phyloP scores from a whole-genome alignment of 305 asterid species.

The Caryopteris hybrid region DNA sequence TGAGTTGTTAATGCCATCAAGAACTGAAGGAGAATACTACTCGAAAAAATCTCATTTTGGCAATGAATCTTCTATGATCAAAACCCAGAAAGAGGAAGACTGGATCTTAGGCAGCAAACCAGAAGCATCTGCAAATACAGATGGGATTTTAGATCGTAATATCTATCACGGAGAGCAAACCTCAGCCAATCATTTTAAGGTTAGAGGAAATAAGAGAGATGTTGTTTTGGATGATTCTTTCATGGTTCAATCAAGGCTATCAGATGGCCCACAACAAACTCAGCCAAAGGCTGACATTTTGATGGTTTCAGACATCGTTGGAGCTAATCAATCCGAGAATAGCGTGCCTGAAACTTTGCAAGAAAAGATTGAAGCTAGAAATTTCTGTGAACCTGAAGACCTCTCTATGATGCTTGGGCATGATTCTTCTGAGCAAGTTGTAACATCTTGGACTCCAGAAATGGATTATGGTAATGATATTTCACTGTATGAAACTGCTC shows the following conservation, averaged over 20 bases:
- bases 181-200: conserved; percentile 25
- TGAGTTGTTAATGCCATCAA: conserved; percentile 36
- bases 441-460: conserved; percentile 41
- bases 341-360: conserved; percentile 15
- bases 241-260: conserved; percentile 51
- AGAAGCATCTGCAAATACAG: conserved; percentile 21
- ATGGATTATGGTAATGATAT: conserved; percentile 45
- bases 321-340: conserved; percentile 26
- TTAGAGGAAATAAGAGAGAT: conserved; percentile 34
- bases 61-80: conserved; percentile 36
- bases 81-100: conserved; percentile 52
- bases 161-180: conserved; percentile 34
- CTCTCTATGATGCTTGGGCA: conserved; percentile 60
- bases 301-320: conserved; percentile 48
- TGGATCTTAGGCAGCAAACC: conserved; percentile 34
- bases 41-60: conserved; percentile 28
- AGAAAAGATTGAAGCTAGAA: conserved; percentile 26
- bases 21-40: conserved; percentile 30
- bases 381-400: conserved; percentile 64
- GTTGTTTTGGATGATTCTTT: conserved; percentile 59
- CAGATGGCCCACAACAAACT: conserved; percentile 23
- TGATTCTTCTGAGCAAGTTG: conserved; percentile 39
- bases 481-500: conserved; percentile 32
- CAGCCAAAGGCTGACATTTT: conserved; percentile 45
- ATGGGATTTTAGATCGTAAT: conserved; percentile 19